Percentiles rank a stretch among this genome's conserved stretches.
phyloP scores from a whole-genome alignment of 805 yeast genomes.

The Kodamaea hsintzibuensis region DNA sequence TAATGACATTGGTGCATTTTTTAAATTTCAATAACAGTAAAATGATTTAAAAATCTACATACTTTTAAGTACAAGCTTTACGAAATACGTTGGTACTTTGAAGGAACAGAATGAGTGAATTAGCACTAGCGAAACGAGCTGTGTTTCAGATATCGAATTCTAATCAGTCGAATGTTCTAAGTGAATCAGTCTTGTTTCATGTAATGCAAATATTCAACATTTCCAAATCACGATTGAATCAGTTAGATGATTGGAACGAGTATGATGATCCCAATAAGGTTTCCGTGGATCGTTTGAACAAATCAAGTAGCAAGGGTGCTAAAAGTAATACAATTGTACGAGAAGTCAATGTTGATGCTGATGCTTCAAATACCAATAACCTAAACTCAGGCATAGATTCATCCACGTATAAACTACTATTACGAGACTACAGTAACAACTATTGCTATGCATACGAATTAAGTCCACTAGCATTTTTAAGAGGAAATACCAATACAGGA shows the following conservation, averaged over 20 bases:
- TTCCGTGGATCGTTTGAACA: conserved; percentile 54
- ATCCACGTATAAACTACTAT: conserved; percentile 51
- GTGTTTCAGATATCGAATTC: not conserved
- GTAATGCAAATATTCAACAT: conserved; percentile 57
- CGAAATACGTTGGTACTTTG: conserved; percentile 3
- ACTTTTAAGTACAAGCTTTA: conserved; percentile 6
- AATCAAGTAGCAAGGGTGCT: conserved; percentile 16
- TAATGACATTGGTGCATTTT: conserved; percentile 27
- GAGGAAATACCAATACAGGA: conserved; percentile 20
- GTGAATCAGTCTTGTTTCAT: conserved; percentile 44
- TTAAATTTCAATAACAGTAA: not conserved
- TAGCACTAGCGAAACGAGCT: conserved; percentile 4
- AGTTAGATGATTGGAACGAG: conserved; percentile 55
- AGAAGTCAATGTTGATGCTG: conserved; percentile 50
- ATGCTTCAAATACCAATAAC: conserved; percentile 15
- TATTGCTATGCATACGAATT: conserved; percentile 58
- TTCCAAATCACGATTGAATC: conserved; percentile 49
- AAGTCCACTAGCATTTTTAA: conserved; percentile 50
- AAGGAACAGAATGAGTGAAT: conserved; percentile 7
- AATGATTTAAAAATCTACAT: conserved; percentile 2
- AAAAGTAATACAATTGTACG: conserved; percentile 40
- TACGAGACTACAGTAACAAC: conserved; percentile 55
- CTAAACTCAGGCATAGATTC: conserved; percentile 10
- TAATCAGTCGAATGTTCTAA: conserved; percentile 2
- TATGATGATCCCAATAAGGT: conserved; percentile 58